phyloP scores from a whole-genome alignment of 2,329 filamentous ascomycete genomes.

The Pochonia chlamydosporia region DNA sequence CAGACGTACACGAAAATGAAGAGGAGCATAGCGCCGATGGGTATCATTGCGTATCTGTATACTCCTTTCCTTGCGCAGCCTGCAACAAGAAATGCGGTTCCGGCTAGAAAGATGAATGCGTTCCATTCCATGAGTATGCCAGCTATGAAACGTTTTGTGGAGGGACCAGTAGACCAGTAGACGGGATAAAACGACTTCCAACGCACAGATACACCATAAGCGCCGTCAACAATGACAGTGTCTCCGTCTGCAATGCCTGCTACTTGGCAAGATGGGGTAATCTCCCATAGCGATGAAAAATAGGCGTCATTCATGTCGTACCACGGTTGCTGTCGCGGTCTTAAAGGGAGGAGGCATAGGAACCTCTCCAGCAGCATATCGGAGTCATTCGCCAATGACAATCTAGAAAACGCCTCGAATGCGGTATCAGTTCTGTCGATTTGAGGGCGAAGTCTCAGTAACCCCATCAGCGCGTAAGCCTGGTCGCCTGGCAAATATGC shows the following conservation, averaged over 20 bases:
- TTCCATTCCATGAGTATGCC: slow-evolving; percentile 15
- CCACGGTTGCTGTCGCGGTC: slow-evolving; percentile 18
- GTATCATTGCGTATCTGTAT: slow-evolving; percentile 9
- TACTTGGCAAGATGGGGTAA: slow-evolving; percentile 26
- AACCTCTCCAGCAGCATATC: slow-evolving; percentile 28
- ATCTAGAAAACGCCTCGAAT: slow-evolving; percentile 30
- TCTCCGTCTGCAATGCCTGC: slow-evolving; percentile 27
- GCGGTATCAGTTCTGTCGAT: slow-evolving; percentile 25
- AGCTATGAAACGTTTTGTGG: slow-evolving; percentile 15
- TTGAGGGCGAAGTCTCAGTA: slow-evolving; percentile 24
- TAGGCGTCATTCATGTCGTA: slow-evolving; percentile 26
- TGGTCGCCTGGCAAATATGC: slow-evolving; percentile 23
- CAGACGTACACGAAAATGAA: slow-evolving; percentile 18
- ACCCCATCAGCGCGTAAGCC: slow-evolving; percentile 31
- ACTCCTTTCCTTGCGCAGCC: slow-evolving; percentile 8
- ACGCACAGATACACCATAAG: slow-evolving; percentile 22
- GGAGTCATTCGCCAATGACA: slow-evolving; percentile 29
- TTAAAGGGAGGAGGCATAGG: slow-evolving; percentile 21
- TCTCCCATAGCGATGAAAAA: slow-evolving; percentile 26
- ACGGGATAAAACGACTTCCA: slow-evolving; percentile 26
- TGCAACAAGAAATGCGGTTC: slow-evolving; percentile 13
- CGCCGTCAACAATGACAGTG: slow-evolving; percentile 27
- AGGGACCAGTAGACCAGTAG: slow-evolving; percentile 20
- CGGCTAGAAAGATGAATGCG: slow-evolving; percentile 15
- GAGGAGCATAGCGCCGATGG: slow-evolving; percentile 17